Evolutionary conservation across 371 early-diverging fungal genomes (phyloP).

Genomic region (Mortierella polycephala): DNA sequence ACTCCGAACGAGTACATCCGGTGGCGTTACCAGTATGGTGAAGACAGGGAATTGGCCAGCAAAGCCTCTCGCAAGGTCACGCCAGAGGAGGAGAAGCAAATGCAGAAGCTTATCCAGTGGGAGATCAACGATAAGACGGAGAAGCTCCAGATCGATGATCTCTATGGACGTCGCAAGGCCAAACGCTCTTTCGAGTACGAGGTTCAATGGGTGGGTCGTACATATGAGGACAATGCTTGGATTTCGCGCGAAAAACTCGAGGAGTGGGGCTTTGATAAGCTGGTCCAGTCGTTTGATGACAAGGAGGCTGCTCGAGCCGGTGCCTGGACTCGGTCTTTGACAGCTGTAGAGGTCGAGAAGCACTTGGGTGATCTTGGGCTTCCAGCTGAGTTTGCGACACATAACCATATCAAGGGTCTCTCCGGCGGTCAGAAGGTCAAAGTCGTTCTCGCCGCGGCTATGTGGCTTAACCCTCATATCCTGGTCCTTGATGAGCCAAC

Average conservation of each 20-base stretch:
- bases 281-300: conserved; percentile 73
- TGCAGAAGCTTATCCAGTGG: conserved; percentile 69
- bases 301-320: conserved; percentile 74
- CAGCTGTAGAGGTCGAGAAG: conserved; percentile 75
- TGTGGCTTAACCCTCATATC: conserved; percentile 90
- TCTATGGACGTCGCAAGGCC: conserved; percentile 75
- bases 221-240: conserved; percentile 77
- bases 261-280: conserved; percentile 75
- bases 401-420: conserved; percentile 86
- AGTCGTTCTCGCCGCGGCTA: conserved; percentile 86
- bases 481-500: conserved; percentile 93
- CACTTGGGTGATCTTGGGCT: conserved; percentile 77
- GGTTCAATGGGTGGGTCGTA: conserved; percentile 69
- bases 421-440: conserved; percentile 95
- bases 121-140: conserved; percentile 63
- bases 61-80: conserved; percentile 71
- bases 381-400: conserved; percentile 80
- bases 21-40: conserved; percentile 78
- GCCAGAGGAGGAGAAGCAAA: conserved; percentile 72
- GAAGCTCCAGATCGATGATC: conserved; percentile 68
- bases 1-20: conserved; percentile 78
- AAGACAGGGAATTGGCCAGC: conserved; percentile 73
- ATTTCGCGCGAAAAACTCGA: conserved; percentile 76
- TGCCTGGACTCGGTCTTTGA: conserved; percentile 71
- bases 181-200: conserved; percentile 79